Percentiles rank a stretch among this genome's conserved stretches.
Evolutionary conservation across 2,329 filamentous ascomycete species (phyloP).

Genomic region (Sarocladium oryzae): DNA sequence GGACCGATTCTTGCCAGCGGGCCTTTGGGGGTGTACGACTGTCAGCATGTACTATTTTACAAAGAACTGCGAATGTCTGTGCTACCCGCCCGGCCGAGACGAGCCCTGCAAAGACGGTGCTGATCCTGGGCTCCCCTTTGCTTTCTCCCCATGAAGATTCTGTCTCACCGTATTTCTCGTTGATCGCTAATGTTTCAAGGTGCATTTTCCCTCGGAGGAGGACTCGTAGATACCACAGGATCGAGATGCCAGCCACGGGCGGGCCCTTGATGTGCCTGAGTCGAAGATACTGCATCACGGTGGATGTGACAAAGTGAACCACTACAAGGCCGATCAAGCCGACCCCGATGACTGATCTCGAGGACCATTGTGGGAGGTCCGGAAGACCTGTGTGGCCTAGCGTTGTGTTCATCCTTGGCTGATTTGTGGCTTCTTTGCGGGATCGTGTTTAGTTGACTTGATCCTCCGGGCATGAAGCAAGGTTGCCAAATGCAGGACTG

Average conservation of each 20-base stretch:
- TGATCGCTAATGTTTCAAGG: background rate
- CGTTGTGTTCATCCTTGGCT: too few relatives aligned
- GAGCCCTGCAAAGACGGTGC: too few relatives aligned
- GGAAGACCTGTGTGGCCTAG: too few relatives aligned
- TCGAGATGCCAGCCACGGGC: conserved; percentile 18
- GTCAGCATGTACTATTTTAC: conserved; percentile 10
- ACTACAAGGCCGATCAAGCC: background rate
- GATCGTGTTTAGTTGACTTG: background rate
- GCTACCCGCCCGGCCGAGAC: background rate
- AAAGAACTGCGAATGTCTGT: background rate
- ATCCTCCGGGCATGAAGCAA: background rate
- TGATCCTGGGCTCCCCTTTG: too few relatives aligned
- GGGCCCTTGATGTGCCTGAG: conserved; percentile 25
- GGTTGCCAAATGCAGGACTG: conserved; percentile 10
- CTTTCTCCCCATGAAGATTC: too few relatives aligned
- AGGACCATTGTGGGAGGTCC: too few relatives aligned
- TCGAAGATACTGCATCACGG: conserved; percentile 20
- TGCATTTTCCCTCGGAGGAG: background rate
- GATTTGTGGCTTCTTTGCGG: too few relatives aligned
- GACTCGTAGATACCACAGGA: conserved; percentile 13
- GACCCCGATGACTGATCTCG: background rate
- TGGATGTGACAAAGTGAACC: background rate
- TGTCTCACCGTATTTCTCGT: conserved; percentile 18
- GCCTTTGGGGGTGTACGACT: too few relatives aligned
- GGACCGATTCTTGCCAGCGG: conserved; percentile 37